Conservation (phyloP, 371 early-diverging fungal species). For the Syncephalastrum sp. region DNA sequence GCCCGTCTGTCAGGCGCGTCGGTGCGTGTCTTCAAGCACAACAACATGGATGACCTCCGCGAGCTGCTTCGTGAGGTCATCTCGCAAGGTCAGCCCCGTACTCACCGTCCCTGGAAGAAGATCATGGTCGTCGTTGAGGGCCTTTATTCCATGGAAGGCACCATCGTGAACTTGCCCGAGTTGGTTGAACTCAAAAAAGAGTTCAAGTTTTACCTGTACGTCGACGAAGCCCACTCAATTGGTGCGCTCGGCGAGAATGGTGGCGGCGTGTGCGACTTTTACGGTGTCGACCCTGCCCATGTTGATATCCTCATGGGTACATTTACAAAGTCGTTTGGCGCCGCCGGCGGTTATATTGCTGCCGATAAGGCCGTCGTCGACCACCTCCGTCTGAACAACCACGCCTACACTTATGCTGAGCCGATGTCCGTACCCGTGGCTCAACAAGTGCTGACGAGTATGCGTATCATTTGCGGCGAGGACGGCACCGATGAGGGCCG, state of each 20-base stretch:
- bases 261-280: slow-evolving; percentile 98
- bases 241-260: slow-evolving; percentile 96
- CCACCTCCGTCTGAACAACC: slow-evolving; percentile 78
- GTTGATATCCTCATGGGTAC: slow-evolving; percentile 99
- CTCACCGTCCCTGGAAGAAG: slow-evolving; percentile 99
- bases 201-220: slow-evolving; percentile 98
- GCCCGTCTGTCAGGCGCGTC: slow-evolving; percentile 92
- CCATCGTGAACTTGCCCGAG: slow-evolving; percentile 87
- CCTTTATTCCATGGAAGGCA: slow-evolving; percentile 99
- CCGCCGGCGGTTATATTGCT: slow-evolving; percentile 98
- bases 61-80: slow-evolving; percentile 88
- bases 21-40: slow-evolving; percentile 97
- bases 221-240: slow-evolving; percentile 99
- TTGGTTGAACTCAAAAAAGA: slow-evolving; percentile 92
- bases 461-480: slow-evolving; percentile 82
- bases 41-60: slow-evolving; percentile 84
- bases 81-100: slow-evolving; percentile 98
- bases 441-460: slow-evolving; percentile 88
- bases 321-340: slow-evolving; percentile 99
- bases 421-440: slow-evolving; percentile 89
- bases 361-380: slow-evolving; percentile 79
- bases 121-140: slow-evolving; percentile 99
- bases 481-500: slow-evolving; percentile 86
- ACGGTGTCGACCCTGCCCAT: slow-evolving; percentile 82
- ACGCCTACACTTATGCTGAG: slow-evolving; percentile 93